phyloP scores from a whole-genome alignment of 2,329 filamentous ascomycete species.

The Fusarium nematophilum region DNA sequence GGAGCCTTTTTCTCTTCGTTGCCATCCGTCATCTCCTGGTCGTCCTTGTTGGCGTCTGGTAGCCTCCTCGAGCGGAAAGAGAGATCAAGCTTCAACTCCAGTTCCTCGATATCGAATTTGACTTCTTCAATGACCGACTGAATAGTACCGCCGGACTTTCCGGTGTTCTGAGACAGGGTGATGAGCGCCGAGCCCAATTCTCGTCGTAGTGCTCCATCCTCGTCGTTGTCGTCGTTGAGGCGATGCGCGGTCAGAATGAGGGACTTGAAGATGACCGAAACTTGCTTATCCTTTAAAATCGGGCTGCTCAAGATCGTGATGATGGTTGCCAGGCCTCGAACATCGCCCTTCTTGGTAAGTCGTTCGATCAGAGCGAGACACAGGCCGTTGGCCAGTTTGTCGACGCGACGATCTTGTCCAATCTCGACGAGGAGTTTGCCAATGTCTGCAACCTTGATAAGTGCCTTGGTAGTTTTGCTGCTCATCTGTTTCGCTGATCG shows the following conservation, averaged over 20 bases:
- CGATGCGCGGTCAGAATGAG: conserved; percentile 70
- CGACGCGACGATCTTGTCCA: conserved; percentile 72
- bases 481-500: conserved; percentile 77
- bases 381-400: conserved; percentile 78
- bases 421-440: conserved; percentile 70
- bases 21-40: conserved; percentile 52
- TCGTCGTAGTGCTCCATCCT: conserved; percentile 67
- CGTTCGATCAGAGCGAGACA: conserved; percentile 73
- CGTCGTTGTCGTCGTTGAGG: conserved; percentile 65
- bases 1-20: conserved; percentile 41
- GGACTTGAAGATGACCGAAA: conserved; percentile 72
- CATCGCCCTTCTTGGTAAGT: conserved; percentile 69
- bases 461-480: conserved; percentile 73
- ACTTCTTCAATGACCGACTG: conserved; percentile 73
- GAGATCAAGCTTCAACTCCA: conserved; percentile 80
- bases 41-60: conserved; percentile 61
- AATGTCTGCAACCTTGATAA: conserved; percentile 73
- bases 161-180: conserved; percentile 69
- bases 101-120: conserved; percentile 76
- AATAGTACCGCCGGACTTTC: conserved; percentile 71
- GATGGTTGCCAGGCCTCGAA: conserved; percentile 67
- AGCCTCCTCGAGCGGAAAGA: conserved; percentile 70
- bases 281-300: conserved; percentile 72
- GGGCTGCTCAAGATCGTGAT: conserved; percentile 70
- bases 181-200: conserved; percentile 76